Conservation (phyloP, 2,329 filamentous ascomycete genomes). For the Aspergillus aculeatus region DNA sequence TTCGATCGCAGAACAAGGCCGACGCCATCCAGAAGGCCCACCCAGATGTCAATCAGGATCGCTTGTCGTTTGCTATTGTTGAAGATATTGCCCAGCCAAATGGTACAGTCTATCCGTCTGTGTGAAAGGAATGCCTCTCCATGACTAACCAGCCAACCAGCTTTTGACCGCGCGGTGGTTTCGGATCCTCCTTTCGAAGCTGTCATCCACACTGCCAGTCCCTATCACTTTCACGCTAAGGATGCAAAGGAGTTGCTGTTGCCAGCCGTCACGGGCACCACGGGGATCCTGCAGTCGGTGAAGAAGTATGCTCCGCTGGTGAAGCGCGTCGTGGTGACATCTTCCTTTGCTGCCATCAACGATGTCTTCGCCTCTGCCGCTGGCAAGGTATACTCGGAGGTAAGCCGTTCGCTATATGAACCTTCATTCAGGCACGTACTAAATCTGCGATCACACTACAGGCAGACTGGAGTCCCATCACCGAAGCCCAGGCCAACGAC, state of each 20-base stretch:
- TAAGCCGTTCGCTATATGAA: too few relatives aligned
- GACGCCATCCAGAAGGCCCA: conserved; percentile 55
- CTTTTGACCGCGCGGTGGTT: conserved; percentile 62
- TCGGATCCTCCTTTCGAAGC: conserved; percentile 64
- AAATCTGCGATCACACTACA: too few relatives aligned
- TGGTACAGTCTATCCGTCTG: too few relatives aligned
- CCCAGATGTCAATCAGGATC: conserved; percentile 47
- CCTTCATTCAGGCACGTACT: too few relatives aligned
- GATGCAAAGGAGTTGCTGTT: conserved; percentile 22
- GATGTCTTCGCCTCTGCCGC: conserved; percentile 45
- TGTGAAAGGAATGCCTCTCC: not conserved
- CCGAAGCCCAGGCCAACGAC: conserved; percentile 27
- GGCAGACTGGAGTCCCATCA: conserved; percentile 38
- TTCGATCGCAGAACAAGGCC: conserved; percentile 58
- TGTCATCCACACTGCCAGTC: conserved; percentile 69
- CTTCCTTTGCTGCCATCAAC: conserved; percentile 60
- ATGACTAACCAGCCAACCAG: conserved; percentile 27
- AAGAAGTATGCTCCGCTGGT: conserved; percentile 60
- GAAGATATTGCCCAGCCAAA: conserved; percentile 60
- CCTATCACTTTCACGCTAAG: conserved; percentile 65
- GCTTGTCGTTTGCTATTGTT: conserved; percentile 62
- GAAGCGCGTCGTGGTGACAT: conserved; percentile 67
- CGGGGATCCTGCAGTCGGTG: conserved; percentile 57
- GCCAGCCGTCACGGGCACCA: conserved; percentile 58
- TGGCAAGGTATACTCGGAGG: conserved; percentile 20